Conservation (phyloP, 352 stramenopile genomes). For the Aphanomyces invadans region DNA sequence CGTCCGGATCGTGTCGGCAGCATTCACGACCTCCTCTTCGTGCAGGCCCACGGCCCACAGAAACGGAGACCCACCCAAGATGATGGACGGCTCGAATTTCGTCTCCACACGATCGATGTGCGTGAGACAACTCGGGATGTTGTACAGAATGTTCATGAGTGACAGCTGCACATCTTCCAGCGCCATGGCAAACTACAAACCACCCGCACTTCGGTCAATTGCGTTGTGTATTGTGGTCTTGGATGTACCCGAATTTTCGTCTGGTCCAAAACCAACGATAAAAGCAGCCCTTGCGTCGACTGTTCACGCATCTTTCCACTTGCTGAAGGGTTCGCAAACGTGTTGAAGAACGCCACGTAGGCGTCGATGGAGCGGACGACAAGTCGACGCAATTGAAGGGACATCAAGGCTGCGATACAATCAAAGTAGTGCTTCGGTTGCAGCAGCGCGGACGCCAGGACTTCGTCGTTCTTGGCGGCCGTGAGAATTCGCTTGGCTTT, state of each 20-base stretch:
- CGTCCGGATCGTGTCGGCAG: constrained; percentile 49
- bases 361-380: constrained; percentile 52
- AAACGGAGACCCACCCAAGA: constrained; percentile 36
- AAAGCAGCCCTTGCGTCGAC: constrained; percentile 23
- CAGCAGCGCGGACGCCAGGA: neutral
- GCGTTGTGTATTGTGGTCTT: no score
- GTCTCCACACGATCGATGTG: constrained; percentile 58
- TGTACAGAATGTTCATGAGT: constrained; percentile 59
- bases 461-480: constrained; percentile 19
- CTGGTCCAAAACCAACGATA: constrained; percentile 27
- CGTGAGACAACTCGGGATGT: constrained; percentile 54
- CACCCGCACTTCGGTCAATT: constrained; percentile 6
- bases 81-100: constrained; percentile 41
- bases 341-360: constrained; percentile 63
- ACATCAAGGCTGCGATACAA: constrained; percentile 59
- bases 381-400: constrained; percentile 55
- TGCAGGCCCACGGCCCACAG: constrained; percentile 62
- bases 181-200: constrained; percentile 47
- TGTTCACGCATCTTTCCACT: neutral
- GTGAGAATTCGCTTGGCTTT: constrained; percentile 39
- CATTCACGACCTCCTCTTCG: constrained; percentile 47
- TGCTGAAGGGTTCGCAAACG: no score
- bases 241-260: constrained; percentile 28
- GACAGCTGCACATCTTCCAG: constrained; percentile 49
- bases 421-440: constrained; percentile 47